Conservation (phyloP, 2,329 filamentous ascomycete species). For the Cladosporium sp. region DNA sequence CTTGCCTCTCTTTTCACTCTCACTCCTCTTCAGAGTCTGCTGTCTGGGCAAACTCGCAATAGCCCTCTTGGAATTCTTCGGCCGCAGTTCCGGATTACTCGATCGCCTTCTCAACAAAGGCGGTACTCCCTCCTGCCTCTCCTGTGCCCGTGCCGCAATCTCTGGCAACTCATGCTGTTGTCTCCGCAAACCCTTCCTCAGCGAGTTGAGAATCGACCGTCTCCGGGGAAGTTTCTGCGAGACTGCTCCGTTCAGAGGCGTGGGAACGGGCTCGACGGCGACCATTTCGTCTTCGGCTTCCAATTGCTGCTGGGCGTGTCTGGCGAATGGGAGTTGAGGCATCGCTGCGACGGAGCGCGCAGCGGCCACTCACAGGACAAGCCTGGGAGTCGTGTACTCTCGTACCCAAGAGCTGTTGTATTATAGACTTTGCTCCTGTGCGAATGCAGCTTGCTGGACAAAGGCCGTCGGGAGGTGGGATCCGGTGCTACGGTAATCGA, state of each 20-base stretch:
- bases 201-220: slow-evolving; percentile 7
- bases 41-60: slow-evolving; percentile 72
- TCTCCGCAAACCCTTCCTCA: slow-evolving; percentile 6
- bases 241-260: neutral
- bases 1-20: slow-evolving; percentile 63
- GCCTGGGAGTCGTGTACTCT: neutral
- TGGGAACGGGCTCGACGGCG: slow-evolving; percentile 5
- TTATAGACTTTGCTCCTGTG: slow-evolving; percentile 1
- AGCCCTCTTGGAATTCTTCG: slow-evolving; percentile 49
- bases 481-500: slow-evolving; percentile 8
- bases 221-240: slow-evolving; percentile 8
- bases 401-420: slow-evolving; percentile 2
- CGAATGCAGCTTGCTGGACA: neutral
- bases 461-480: neutral
- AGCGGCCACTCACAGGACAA: slow-evolving; percentile 6
- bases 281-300: slow-evolving; percentile 12
- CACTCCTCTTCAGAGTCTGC: slow-evolving; percentile 76
- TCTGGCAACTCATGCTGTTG: slow-evolving; percentile 7
- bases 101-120: slow-evolving; percentile 7
- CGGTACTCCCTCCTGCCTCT: slow-evolving; percentile 2
- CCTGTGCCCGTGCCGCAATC: neutral
- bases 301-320: slow-evolving; percentile 5
- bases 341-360: slow-evolving; percentile 8
- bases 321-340: slow-evolving; percentile 14
- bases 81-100: slow-evolving; percentile 9